A percentile compares a stretch with the other conserved stretches of the same genome.
Evolutionary conservation across 495 filamentous ascomycete species (phyloP).

Genomic region (Penicillium arizonense): DNA sequence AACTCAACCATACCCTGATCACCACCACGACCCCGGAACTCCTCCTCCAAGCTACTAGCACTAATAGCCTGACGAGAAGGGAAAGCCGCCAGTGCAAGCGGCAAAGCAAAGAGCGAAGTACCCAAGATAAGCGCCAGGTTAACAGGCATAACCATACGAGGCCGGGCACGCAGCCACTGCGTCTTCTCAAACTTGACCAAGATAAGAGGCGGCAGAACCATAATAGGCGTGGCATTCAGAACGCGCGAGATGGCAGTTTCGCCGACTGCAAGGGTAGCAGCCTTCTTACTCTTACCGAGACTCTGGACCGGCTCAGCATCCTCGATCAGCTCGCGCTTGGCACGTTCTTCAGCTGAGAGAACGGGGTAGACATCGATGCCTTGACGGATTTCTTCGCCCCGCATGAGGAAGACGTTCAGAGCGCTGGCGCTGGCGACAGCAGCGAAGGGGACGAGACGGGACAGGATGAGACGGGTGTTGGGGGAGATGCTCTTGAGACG

Average conservation of each 20-base stretch:
- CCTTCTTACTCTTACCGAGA: conserved; percentile 82
- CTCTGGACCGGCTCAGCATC: conserved; percentile 51
- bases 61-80: conserved; percentile 81
- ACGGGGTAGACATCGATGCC: conserved; percentile 95
- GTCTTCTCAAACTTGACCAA: conserved; percentile 78
- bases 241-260: conserved; percentile 90
- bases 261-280: conserved; percentile 81
- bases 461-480: conserved; percentile 67
- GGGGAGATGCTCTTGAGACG: conserved; percentile 76
- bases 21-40: conserved; percentile 79
- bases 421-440: conserved; percentile 88
- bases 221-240: conserved; percentile 91
- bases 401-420: conserved; percentile 96
- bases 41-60: conserved; percentile 70
- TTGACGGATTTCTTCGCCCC: conserved; percentile 86
- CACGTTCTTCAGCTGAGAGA: conserved; percentile 39
- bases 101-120: conserved; percentile 80
- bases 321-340: conserved; percentile 53
- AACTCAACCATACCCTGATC: conserved; percentile 78
- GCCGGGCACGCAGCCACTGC: conserved; percentile 69
- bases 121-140: conserved; percentile 81
- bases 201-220: conserved; percentile 87
- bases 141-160: conserved; percentile 69
- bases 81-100: conserved; percentile 77
- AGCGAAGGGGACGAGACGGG: conserved; percentile 88